phyloP scores from a whole-genome alignment of 305 asterid genomes.

The Coffea humblotiana region DNA sequence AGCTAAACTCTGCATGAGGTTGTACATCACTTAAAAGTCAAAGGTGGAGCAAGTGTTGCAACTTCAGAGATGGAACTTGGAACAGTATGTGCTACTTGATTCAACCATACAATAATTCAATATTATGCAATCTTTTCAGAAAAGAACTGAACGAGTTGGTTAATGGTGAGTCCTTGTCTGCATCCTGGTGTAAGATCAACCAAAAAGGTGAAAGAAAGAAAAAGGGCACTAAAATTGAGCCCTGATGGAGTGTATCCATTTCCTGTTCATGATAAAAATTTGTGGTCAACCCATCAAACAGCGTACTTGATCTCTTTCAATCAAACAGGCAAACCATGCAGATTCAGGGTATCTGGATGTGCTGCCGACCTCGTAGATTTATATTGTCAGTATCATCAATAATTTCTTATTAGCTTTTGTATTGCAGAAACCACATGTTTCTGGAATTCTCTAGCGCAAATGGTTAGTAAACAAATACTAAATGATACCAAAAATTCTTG shows the following conservation, averaged over 20 bases:
- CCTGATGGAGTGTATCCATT: not conserved
- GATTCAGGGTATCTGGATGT: slow-evolving; percentile 13
- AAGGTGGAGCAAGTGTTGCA: not conserved
- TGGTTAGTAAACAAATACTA: not conserved
- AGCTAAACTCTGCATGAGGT: not conserved
- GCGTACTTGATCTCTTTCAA: not conserved
- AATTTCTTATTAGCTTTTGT: not conserved
- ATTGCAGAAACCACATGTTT: not conserved
- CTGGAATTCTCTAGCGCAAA: not conserved
- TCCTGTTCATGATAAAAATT: not conserved
- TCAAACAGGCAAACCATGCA: slow-evolving; percentile 14
- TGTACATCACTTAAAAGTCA: not conserved
- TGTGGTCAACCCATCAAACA: slow-evolving; percentile 11
- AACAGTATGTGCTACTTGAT: not conserved
- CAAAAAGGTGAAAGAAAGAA: not conserved
- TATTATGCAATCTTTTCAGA: not conserved
- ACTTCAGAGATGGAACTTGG: not conserved
- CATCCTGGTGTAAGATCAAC: not conserved
- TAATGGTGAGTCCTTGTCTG: not conserved
- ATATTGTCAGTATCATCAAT: not conserved
- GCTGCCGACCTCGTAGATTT: not conserved
- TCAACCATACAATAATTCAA: not conserved
- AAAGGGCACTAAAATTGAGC: not conserved
- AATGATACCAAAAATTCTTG: not conserved
- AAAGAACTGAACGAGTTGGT: not conserved